Evolutionary conservation across 1,284 basidiomycete genomes (phyloP), one percentile per base, ranked within the genome.

Genomic region (Rhodotorula sp.): DNA sequence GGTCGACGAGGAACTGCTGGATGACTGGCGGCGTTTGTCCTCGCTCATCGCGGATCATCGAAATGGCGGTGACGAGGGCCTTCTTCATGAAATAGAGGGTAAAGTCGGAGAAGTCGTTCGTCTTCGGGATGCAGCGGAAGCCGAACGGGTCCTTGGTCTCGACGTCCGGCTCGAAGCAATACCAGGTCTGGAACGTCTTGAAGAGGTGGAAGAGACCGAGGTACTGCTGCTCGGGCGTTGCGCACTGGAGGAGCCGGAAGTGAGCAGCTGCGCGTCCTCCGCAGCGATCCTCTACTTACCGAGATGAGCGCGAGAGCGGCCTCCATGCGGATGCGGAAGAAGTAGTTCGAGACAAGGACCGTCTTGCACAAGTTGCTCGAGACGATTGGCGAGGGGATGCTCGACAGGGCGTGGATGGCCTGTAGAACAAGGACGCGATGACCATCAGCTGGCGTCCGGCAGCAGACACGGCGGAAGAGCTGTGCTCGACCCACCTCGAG

Each of bases 251-350:
- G 29, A 29, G 51, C 9, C 20, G 22, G 13, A 10, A 1, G 49
- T 67, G 48, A 54, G 49, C 27, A 10, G 8, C 27, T 27, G 30
- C 11, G 1, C 3, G 24, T 13, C 48, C 3, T n/a, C n/a, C 5
- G 6, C 27, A 24, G 2, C 8, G 22, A 34, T 32, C 15, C 60
- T 11, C n/a, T 34, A 84, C 90, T 79, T 79, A 95, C 93, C 49
- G 85, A 85, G 59, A 94, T 88, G 46, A 99, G 85, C 1, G 92
- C 92, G 54, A 88, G 81, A 7, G 91, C 92, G 2, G 96, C 96
- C 81, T 98, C 96, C 81, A 92, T 94, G 17, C 96, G 90, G 64
- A 99, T 91, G n/a, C 94, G 89, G 80, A 90, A 96, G 81, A 91
- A 98, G 82, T 99, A 99, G 79, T 97, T 97, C 49, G 90, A 88